phyloP scores from a whole-genome alignment of 495 filamentous ascomycete species.

The Penicillium subrubescens region DNA sequence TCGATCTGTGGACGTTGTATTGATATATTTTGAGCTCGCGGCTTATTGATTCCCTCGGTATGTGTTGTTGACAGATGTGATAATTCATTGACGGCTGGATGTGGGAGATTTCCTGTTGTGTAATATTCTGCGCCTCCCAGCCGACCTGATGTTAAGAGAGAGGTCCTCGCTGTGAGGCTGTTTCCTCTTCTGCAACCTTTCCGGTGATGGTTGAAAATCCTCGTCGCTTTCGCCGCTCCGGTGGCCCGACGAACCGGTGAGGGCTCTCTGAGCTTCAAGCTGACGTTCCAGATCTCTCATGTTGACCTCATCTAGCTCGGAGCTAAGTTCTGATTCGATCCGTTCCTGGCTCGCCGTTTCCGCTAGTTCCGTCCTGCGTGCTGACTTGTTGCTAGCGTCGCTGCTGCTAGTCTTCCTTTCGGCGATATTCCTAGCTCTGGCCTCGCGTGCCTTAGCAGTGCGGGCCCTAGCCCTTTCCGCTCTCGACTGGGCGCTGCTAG shows the following conservation, averaged over 20 bases:
- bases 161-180: background rate
- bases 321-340: background rate
- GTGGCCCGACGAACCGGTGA: no score
- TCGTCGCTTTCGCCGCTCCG: no score
- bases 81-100: background rate
- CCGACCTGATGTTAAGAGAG: background rate
- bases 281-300: background rate
- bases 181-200: background rate
- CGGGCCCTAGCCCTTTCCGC: background rate
- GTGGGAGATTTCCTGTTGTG: background rate
- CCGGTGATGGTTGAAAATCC: background rate
- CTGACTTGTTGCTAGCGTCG: background rate
- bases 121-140: background rate
- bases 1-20: slow-evolving; percentile 21
- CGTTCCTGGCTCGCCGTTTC: background rate
- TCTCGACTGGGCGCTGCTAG: background rate
- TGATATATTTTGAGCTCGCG: slow-evolving; percentile 10
- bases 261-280: background rate
- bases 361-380: background rate
- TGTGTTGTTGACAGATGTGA: background rate
- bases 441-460: background rate
- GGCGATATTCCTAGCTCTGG: background rate
- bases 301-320: background rate
- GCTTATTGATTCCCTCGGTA: no score
- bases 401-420: background rate